Evolutionary conservation across 2,329 filamentous ascomycete genomes (phyloP).

Genomic region (Setomelanomma holmii): DNA sequence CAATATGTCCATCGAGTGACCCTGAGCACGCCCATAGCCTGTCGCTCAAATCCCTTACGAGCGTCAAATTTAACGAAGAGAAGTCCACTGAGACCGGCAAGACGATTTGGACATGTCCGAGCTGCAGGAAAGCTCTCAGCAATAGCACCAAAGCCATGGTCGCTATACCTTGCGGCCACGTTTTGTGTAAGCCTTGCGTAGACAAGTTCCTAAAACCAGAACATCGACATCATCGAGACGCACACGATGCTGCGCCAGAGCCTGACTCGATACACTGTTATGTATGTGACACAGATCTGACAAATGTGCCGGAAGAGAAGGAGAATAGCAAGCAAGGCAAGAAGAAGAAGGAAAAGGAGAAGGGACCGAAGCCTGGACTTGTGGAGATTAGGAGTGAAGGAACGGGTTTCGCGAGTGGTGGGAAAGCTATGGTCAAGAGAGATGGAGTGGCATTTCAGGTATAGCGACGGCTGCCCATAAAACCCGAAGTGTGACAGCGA

Average conservation of each 20-base stretch:
- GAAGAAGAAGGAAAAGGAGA: conserved; percentile 63
- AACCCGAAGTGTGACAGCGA: not conserved
- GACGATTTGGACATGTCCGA: conserved; percentile 72
- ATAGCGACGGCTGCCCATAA: conserved; percentile 10
- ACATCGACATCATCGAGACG: conserved; percentile 48
- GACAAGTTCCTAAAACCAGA: conserved; percentile 74
- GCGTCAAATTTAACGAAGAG: conserved; percentile 79
- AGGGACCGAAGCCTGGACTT: conserved; percentile 72
- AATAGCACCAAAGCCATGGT: conserved; percentile 85
- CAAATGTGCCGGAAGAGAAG: conserved; percentile 44
- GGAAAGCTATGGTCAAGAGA: conserved; percentile 81
- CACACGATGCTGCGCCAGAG: conserved; percentile 65
- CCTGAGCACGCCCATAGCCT: conserved; percentile 73
- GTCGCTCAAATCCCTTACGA: conserved; percentile 78
- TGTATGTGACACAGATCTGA: conserved; percentile 84
- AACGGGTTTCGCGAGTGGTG: conserved; percentile 90
- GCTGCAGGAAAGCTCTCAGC: conserved; percentile 81
- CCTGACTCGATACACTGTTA: conserved; percentile 72
- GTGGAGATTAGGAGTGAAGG: conserved; percentile 85
- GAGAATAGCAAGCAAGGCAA: conserved; percentile 49
- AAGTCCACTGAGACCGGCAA: conserved; percentile 60
- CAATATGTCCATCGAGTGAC: conserved; percentile 78
- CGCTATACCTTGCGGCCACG: conserved; percentile 88
- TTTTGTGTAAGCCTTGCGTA: conserved; percentile 85
- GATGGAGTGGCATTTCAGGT: conserved; percentile 78